Evolutionary conservation across 257 asterid genomes (phyloP).

Genomic region (Capsicum rhomboideum): DNA sequence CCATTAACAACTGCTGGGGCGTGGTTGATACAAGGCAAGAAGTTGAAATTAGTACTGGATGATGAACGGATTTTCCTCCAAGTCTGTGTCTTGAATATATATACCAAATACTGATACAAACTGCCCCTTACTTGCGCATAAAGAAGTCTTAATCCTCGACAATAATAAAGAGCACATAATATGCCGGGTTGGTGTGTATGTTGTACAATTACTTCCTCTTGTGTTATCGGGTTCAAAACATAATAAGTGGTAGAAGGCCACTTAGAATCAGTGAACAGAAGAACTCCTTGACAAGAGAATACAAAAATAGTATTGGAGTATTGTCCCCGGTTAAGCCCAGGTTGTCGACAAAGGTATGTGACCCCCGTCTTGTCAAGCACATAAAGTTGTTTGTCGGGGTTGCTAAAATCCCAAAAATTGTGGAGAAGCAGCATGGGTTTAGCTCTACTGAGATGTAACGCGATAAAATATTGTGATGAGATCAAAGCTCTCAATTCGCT

Average conservation of each 20-base stretch:
- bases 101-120: no score
- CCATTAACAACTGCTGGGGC: no score
- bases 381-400: not conserved
- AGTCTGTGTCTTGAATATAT: no score
- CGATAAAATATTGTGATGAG: not conserved
- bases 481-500: not conserved
- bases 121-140: not conserved
- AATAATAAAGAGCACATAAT: no score
- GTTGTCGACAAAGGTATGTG: not conserved
- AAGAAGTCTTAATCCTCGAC: no score
- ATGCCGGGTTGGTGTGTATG: no score
- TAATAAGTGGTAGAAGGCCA: not conserved
- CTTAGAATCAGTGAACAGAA: not conserved
- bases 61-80: no score
- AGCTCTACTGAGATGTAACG: not conserved
- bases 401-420: not conserved
- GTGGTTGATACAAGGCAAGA: no score
- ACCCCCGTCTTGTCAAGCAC: not conserved
- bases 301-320: no score
- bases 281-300: not conserved
- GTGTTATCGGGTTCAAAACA: not conserved
- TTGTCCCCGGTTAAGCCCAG: not conserved
- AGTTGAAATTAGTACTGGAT: no score
- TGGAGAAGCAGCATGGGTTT: not conserved
- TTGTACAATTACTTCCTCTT: not conserved